A percentile compares a stretch with the other conserved stretches of the same genome.
Conservation (phyloP, 306 rosid genomes). For the Cucumis hystrix region DNA sequence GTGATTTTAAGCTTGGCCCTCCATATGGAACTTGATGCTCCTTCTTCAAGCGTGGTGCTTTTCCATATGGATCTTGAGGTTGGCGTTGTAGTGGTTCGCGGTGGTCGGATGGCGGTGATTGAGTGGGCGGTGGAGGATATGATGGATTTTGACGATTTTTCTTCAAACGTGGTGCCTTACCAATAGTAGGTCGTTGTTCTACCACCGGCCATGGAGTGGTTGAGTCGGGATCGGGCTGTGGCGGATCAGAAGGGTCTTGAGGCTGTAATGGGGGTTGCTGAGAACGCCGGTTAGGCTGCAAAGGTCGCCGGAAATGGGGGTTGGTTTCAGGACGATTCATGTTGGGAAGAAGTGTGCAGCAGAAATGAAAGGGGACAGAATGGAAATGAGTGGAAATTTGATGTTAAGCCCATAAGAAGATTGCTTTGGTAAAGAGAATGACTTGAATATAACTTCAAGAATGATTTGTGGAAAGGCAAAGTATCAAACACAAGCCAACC, state of each 20-base stretch:
- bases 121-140: neutral
- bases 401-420: constrained; percentile 21
- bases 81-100: neutral
- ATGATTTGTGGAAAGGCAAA: constrained; percentile 56
- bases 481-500: constrained; percentile 45
- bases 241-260: neutral
- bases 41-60: neutral
- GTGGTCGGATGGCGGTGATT: neutral
- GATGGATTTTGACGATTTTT: neutral
- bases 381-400: constrained; percentile 6
- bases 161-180: neutral
- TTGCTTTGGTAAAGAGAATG: constrained; percentile 27
- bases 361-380: constrained; percentile 6
- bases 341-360: neutral
- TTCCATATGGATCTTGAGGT: constrained; percentile 6
- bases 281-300: neutral
- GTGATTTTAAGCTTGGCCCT: neutral
- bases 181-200: neutral
- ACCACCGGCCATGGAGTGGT: neutral
- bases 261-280: neutral
- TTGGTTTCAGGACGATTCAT: constrained; percentile 48
- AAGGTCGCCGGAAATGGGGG: constrained; percentile 49
- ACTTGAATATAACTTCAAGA: constrained; percentile 76
- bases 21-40: neutral
- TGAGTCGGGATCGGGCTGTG: neutral